Percentiles rank a stretch among this genome's conserved stretches.
phyloP scores from a whole-genome alignment of 202 grass and related monocot species.

The Panicum hallii region DNA sequence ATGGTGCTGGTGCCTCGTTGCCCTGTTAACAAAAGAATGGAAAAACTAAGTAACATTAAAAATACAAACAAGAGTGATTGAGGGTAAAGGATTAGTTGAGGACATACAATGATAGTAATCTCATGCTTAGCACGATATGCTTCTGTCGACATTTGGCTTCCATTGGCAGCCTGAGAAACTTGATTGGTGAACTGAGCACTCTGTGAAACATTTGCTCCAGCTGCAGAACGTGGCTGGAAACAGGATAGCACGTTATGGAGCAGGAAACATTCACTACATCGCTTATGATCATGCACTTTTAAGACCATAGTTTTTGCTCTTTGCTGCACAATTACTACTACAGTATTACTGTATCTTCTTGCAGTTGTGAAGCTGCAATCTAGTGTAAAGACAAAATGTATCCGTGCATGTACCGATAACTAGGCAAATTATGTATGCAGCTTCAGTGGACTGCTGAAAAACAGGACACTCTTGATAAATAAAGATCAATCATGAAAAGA shows the following conservation, averaged over 20 bases:
- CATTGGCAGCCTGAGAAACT: constrained; percentile 46
- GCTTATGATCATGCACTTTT: neutral
- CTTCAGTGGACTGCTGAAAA: constrained; percentile 30
- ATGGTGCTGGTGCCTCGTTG: constrained; percentile 61
- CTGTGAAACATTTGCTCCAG: constrained; percentile 34
- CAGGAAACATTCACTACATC: neutral
- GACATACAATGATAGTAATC: constrained; percentile 74
- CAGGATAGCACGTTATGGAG: constrained; percentile 14
- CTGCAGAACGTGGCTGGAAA: constrained; percentile 45
- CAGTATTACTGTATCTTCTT: neutral
- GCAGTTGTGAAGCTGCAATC: neutral
- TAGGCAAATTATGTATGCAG: constrained; percentile 2
- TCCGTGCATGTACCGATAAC: neutral
- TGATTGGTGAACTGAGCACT: neutral
- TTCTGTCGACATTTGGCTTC: constrained; percentile 51
- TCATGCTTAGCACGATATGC: constrained; percentile 86
- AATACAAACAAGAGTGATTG: neutral
- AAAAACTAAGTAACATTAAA: constrained; percentile 15
- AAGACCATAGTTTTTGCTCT: neutral
- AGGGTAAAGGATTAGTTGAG: constrained; percentile 32
- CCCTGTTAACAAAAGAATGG: constrained; percentile 50
- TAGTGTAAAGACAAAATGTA: neutral
- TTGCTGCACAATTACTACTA: neutral
- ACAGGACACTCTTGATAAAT: neutral
- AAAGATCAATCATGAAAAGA: neutral